Percentiles rank a stretch among this genome's conserved stretches.
Evolutionary conservation across 495 filamentous ascomycete genomes (phyloP).

Genomic region (Lentithecium fluviatile): DNA sequence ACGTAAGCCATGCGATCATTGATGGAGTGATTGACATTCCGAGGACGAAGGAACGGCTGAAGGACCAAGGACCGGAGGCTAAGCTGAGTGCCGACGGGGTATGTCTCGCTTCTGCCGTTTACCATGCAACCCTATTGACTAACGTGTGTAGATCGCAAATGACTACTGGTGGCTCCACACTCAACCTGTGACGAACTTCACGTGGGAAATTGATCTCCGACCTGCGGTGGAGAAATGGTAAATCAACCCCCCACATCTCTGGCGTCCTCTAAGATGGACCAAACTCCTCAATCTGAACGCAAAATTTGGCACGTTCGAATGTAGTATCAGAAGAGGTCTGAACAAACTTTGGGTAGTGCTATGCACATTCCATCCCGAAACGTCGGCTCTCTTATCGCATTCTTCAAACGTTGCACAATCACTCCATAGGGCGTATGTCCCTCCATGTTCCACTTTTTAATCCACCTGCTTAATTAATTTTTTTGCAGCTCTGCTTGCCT

Average conservation of each 20-base stretch:
- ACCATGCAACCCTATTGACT: background rate
- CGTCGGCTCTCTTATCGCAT: too few species aligned
- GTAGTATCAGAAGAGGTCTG: background rate
- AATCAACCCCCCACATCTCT: background rate
- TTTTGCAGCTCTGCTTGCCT: too few species aligned
- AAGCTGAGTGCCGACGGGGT: slow-evolving; percentile 81
- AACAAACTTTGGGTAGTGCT: background rate
- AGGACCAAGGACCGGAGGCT: slow-evolving; percentile 61
- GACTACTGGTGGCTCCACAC: slow-evolving; percentile 86
- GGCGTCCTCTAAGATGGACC: too few species aligned
- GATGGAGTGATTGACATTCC: slow-evolving; percentile 89
- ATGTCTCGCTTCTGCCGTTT: slow-evolving; percentile 43
- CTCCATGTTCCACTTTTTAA: too few species aligned
- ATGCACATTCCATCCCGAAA: too few species aligned
- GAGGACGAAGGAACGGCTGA: slow-evolving; percentile 58
- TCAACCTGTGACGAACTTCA: slow-evolving; percentile 76
- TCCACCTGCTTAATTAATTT: too few species aligned
- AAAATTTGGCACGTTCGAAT: background rate
- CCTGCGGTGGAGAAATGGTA: slow-evolving; percentile 77
- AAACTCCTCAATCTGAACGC: background rate
- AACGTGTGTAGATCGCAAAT: slow-evolving; percentile 70
- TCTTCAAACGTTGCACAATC: too few species aligned
- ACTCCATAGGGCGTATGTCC: too few species aligned
- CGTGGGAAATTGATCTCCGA: slow-evolving; percentile 80
- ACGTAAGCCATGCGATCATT: slow-evolving; percentile 81